phyloP scores from a whole-genome alignment of 768 basidiomycete species.

The Suillus subalutaceus region DNA sequence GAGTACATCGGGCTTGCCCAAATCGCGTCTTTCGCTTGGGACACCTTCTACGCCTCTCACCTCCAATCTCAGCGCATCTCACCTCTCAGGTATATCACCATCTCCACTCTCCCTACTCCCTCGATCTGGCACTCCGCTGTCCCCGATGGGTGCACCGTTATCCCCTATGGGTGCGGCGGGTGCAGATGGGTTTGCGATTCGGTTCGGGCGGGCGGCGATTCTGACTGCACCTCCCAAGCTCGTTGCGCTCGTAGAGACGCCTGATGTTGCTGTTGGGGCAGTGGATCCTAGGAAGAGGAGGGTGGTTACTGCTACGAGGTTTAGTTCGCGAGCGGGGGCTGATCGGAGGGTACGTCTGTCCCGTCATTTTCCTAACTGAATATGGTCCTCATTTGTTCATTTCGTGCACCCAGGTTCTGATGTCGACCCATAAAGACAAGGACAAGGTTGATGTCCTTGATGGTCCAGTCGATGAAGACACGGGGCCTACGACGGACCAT shows the following conservation, averaged over 20 bases:
- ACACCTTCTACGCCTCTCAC: constrained; percentile 44
- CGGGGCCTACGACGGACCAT: constrained; percentile 14
- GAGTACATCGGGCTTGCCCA: constrained; percentile 35
- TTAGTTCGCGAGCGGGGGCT: constrained; percentile 81
- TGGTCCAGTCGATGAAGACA: background rate
- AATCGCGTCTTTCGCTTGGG: constrained; percentile 47
- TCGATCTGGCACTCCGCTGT: constrained; percentile 38
- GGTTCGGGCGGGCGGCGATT: constrained; percentile 72
- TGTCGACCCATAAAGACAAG: constrained; percentile 79
- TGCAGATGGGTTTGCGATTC: constrained; percentile 43
- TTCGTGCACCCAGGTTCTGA: constrained; percentile 58
- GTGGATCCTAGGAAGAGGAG: constrained; percentile 83
- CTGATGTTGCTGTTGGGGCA: constrained; percentile 87
- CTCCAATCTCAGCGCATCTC: constrained; percentile 19
- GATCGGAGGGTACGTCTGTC: constrained; percentile 69
- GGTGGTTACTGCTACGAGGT: constrained; percentile 86
- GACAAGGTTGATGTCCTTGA: constrained; percentile 34
- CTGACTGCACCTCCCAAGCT: constrained; percentile 84
- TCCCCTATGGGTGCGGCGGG: constrained; percentile 29
- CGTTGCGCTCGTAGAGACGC: constrained; percentile 82
- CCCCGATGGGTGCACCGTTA: constrained; percentile 28
- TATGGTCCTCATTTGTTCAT: constrained; percentile 6
- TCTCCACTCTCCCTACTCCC: constrained; percentile 27
- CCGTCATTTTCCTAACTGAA: background rate
- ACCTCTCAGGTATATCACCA: background rate